A percentile compares a stretch with the other conserved stretches of the same genome.
Evolutionary conservation across 2,329 filamentous ascomycete species (phyloP).

Genomic region (Rutstroemia sp.): DNA sequence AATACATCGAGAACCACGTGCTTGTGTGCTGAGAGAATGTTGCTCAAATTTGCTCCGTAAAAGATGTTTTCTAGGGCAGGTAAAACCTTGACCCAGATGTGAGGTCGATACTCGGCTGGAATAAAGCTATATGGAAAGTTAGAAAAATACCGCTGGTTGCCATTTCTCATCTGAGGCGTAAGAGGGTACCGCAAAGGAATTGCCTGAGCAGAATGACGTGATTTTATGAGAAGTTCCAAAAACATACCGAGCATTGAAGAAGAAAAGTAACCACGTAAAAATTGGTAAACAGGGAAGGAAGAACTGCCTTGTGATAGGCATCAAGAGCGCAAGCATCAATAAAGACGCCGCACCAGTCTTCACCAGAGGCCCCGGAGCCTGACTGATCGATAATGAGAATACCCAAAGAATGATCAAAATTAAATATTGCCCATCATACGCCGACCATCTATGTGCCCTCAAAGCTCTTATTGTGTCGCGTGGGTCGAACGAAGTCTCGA

Average conservation of each 20-base stretch:
- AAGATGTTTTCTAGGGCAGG: slow-evolving; percentile 93
- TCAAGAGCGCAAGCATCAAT: slow-evolving; percentile 62
- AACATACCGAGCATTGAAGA: slow-evolving; percentile 68
- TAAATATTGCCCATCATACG: slow-evolving; percentile 80
- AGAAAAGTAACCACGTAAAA: slow-evolving; percentile 81
- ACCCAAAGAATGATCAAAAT: slow-evolving; percentile 66
- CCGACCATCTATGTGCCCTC: slow-evolving; percentile 70
- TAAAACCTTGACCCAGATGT: slow-evolving; percentile 92
- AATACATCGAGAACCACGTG: slow-evolving; percentile 76
- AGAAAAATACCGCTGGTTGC: slow-evolving; percentile 8
- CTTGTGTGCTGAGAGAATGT: slow-evolving; percentile 87
- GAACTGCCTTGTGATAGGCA: slow-evolving; percentile 85
- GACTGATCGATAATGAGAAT: slow-evolving; percentile 78
- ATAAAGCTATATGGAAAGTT: slow-evolving; percentile 61
- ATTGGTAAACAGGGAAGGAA: slow-evolving; percentile 82
- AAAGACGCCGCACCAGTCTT: slow-evolving; percentile 67
- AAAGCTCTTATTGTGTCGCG: slow-evolving; percentile 69
- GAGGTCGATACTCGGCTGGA: slow-evolving; percentile 76
- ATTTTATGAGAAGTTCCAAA: neutral
- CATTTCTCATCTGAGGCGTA: too few relatives aligned
- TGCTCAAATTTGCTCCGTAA: slow-evolving; percentile 91
- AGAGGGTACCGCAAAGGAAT: neutral
- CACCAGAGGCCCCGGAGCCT: slow-evolving; percentile 65
- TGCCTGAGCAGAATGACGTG: neutral
- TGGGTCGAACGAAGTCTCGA: slow-evolving; percentile 78